Conservation (phyloP, 352 stramenopile species). For the Globisporangium apiculatum region DNA sequence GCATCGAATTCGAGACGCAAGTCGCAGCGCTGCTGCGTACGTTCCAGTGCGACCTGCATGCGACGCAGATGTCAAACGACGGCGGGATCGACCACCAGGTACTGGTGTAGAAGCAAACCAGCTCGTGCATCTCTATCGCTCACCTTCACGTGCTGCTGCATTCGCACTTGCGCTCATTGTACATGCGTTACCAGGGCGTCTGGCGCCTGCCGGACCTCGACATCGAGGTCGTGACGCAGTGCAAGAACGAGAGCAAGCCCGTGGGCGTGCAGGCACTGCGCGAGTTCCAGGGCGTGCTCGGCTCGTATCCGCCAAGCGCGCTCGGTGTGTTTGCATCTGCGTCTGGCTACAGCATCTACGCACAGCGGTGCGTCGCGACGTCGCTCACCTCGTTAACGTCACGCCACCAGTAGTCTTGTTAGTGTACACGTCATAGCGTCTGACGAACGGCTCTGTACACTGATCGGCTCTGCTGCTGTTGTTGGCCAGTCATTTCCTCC, state of each 20-base stretch:
- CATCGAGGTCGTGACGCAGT: conserved; percentile 71
- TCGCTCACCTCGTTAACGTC: too few relatives aligned
- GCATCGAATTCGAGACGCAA: conserved; percentile 51
- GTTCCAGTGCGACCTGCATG: conserved; percentile 39
- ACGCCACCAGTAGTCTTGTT: too few relatives aligned
- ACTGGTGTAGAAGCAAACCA: background rate
- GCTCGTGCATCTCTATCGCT: background rate
- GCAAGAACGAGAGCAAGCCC: conserved; percentile 70
- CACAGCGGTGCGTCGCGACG: conserved; percentile 32
- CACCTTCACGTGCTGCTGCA: background rate
- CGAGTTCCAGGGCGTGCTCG: conserved; percentile 71
- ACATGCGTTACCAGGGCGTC: conserved; percentile 24
- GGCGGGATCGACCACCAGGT: conserved; percentile 70
- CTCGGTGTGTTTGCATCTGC: conserved; percentile 63
- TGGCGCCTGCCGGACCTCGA: conserved; percentile 57
- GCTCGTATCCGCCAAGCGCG: conserved; percentile 26
- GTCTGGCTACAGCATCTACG: conserved; percentile 76
- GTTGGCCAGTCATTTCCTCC: conserved; percentile 39
- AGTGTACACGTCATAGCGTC: background rate
- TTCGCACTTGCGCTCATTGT: background rate
- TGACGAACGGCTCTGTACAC: background rate
- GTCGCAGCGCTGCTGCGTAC: conserved; percentile 46
- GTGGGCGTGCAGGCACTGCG: conserved; percentile 62
- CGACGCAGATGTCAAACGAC: conserved; percentile 63
- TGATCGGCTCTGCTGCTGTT: background rate